Conservation (phyloP, 768 basidiomycete genomes). For the Tulasnella sp. region DNA sequence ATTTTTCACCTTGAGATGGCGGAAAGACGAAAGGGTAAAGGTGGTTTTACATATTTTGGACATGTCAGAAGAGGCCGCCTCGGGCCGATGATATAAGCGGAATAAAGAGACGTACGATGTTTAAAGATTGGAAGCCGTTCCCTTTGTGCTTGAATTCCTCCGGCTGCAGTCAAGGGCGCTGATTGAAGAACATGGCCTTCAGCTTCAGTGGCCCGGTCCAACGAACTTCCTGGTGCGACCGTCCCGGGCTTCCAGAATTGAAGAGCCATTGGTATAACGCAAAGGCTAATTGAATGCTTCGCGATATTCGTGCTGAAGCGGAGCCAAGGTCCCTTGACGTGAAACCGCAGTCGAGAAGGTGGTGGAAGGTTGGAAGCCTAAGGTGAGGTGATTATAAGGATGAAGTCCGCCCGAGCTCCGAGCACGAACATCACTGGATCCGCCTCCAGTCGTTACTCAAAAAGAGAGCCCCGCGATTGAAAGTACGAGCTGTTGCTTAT, state of each 20-base stretch:
- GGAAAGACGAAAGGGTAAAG: too few species aligned
- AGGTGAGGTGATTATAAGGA: too few species aligned
- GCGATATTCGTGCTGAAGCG: too few species aligned
- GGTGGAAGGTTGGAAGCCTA: too few species aligned
- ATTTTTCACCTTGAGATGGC: conserved; percentile 70
- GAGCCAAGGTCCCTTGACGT: too few species aligned
- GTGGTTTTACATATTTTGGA: too few species aligned
- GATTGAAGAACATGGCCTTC: conserved; percentile 62
- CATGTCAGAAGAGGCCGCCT: too few species aligned
- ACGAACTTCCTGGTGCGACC: conserved; percentile 70
- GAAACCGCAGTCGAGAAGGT: too few species aligned
- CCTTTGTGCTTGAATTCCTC: conserved; percentile 66
- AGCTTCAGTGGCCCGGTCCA: conserved; percentile 72
- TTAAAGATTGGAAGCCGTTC: conserved; percentile 84
- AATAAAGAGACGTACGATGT: conserved; percentile 61
- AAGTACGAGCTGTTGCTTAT: background rate
- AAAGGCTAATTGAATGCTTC: too few species aligned
- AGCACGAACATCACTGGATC: background rate
- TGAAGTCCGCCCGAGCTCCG: background rate
- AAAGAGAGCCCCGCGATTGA: background rate
- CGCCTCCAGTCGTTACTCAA: background rate
- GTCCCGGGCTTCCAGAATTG: conserved; percentile 91
- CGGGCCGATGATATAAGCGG: too few species aligned
- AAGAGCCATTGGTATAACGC: conserved; percentile 27
- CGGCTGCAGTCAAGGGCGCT: conserved; percentile 41